Percentiles rank a stretch among this genome's conserved stretches.
These are phyloP conservation scores for Tricholoma sp. DNA, from an alignment of 768 basidiomycete species.

Conservation along the genomic window DNA sequence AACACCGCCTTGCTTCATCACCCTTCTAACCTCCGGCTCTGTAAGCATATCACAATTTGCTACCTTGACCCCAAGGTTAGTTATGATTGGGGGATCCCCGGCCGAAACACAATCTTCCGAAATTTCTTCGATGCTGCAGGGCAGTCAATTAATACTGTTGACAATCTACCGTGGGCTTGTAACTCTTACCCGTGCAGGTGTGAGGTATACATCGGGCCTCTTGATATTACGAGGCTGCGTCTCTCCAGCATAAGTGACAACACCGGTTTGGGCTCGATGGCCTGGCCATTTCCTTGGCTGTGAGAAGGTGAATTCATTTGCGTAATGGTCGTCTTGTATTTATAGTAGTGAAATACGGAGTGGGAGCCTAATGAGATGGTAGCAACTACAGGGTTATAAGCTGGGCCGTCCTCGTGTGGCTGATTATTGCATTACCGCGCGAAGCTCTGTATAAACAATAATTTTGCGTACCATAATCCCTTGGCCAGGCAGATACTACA, in stretches of 20 bases:
- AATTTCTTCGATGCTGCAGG: slow-evolving; percentile 51
- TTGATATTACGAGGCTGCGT: slow-evolving; percentile 79
- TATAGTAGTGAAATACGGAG: slow-evolving; percentile 78
- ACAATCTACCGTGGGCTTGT: background rate
- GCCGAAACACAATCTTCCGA: slow-evolving; percentile 42
- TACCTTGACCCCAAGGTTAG: slow-evolving; percentile 30
- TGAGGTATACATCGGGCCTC: slow-evolving; percentile 57
- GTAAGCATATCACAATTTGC: slow-evolving; percentile 57
- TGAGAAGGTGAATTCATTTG: slow-evolving; percentile 10
- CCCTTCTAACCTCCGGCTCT: slow-evolving; percentile 30
- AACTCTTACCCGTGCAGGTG: slow-evolving; percentile 66
- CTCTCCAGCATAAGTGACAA: slow-evolving; percentile 79
- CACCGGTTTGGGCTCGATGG: slow-evolving; percentile 61
- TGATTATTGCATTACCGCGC: slow-evolving; percentile 23
- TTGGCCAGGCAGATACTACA: slow-evolving; percentile 79
- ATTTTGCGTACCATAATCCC: slow-evolving; percentile 76
- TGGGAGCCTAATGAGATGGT: slow-evolving; percentile 89
- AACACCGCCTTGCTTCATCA: slow-evolving; percentile 42
- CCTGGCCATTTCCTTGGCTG: slow-evolving; percentile 32
- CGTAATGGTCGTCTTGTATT: slow-evolving; percentile 37
- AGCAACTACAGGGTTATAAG: slow-evolving; percentile 82
- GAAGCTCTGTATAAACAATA: background rate
- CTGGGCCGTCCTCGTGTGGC: slow-evolving; percentile 92
- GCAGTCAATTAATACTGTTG: slow-evolving; percentile 4
- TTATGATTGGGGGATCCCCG: slow-evolving; percentile 21